Base-by-base conservation (phyloP, 345 rosid species). In the Heritiera littoralis region DNA sequence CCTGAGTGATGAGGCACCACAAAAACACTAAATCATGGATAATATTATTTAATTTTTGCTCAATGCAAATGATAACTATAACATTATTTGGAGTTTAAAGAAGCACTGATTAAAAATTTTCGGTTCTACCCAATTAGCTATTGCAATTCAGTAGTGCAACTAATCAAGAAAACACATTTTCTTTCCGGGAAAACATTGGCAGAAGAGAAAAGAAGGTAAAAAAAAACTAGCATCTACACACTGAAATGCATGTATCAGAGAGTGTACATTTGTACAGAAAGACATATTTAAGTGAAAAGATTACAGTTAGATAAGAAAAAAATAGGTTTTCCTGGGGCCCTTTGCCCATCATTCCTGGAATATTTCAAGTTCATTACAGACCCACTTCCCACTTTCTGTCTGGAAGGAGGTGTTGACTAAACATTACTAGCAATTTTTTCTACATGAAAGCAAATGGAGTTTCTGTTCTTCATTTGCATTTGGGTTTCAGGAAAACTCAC, bases 371-470 rank as follows among this genome's bases (percentile, higher is more conserved):
- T 73, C 12, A 77, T 81, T 76, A 73, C 38, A 79, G 83, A 75
- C 86, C 89, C 86, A 83, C 82, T 78, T 56, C 71, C 76, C 41
- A 76, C 82, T 80, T 85, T 85, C 58, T 81, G 87, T 85, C 84
- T 80, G 82, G 88, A 81, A 86, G 90, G 89, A 80, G 88, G 86
- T 84, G 85, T 83, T 86, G 89, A 79, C 86, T 73, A 78, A 60
- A 56, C 32, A 18, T 38, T 17, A 40, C 32, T 14, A 74, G 38
- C 77, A 38, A 65, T 41, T 54, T 46, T 69, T 9, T 17, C 30
- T 76, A 60, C 14, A 41, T 12, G 48, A 35, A 77, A 80, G 75
- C 58, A 54, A 51, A 9, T 46, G 28, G 61, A 65, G 64, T 64
- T 79, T 38, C 70, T 75, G 40, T 75, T 73, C 58, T 13, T 52